Percentiles rank a stretch among this genome's conserved stretches.
Conservation (phyloP, 208 protist genomes). For the Crithidia sp. region DNA sequence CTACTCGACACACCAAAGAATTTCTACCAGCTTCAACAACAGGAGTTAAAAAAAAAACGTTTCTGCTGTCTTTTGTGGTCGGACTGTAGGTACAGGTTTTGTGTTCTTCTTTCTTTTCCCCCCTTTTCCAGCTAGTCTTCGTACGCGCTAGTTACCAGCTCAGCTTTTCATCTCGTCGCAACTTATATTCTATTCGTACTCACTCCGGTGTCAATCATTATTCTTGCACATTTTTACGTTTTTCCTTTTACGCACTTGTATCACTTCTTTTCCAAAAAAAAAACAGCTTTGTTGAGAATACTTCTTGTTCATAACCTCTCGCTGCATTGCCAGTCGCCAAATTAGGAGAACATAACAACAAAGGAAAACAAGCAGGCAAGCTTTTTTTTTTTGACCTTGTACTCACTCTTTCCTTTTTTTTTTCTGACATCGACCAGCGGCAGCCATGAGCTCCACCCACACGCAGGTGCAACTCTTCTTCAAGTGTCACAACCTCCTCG, state of each 20-base stretch:
- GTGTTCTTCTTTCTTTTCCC: not conserved
- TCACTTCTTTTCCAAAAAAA: not conserved
- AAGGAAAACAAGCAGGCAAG: too few species aligned
- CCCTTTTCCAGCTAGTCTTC: not conserved
- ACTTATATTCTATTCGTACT: not conserved
- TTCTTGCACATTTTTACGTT: not conserved
- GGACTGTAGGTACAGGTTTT: too few species aligned
- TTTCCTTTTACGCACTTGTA: not conserved
- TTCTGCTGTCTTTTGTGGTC: too few species aligned
- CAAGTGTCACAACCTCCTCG: conserved; percentile 33
- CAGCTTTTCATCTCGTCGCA: not conserved
- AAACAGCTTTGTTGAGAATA: not conserved
- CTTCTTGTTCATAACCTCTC: too few species aligned
- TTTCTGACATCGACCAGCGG: not conserved
- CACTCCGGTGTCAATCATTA: not conserved
- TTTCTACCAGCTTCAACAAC: too few species aligned
- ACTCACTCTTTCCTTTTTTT: not conserved
- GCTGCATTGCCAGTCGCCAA: too few species aligned
- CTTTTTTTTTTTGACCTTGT: too few species aligned
- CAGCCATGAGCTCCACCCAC: conserved; percentile 25
- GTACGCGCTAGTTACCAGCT: not conserved
- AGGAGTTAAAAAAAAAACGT: too few species aligned
- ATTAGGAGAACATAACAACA: too few species aligned
- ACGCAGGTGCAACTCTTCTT: conserved; percentile 42
- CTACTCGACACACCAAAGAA: too few species aligned